Evolutionary conservation across 1,139 yeast species (phyloP).

Genomic region (Protomyces gravidus): DNA sequence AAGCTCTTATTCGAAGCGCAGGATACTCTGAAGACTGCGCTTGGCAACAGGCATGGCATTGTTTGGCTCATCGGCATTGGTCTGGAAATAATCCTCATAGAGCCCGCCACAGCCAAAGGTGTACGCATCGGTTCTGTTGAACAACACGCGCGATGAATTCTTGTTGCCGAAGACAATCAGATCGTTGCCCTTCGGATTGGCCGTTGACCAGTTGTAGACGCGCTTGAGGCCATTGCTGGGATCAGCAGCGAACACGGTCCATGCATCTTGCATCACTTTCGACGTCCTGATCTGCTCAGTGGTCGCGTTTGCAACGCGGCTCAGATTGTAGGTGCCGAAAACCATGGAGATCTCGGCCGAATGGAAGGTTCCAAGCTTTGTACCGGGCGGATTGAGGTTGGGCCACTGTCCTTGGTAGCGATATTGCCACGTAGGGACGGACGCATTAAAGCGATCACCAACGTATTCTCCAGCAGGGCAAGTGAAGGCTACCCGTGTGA

Average conservation of each 20-base stretch:
- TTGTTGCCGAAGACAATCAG: neutral
- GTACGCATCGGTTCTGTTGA: neutral
- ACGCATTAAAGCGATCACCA: slow-evolving; percentile 4
- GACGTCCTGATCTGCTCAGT: slow-evolving; percentile 5
- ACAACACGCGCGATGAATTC: neutral
- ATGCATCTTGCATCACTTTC: slow-evolving; percentile 16
- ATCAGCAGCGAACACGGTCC: slow-evolving; percentile 21
- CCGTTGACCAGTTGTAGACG: neutral
- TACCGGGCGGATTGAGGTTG: neutral
- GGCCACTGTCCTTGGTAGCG: slow-evolving; percentile 22
- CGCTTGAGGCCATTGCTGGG: slow-evolving; percentile 9
- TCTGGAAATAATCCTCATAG: neutral
- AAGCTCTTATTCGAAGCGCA: neutral
- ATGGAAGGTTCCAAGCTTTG: slow-evolving; percentile 16
- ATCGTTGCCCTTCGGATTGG: neutral
- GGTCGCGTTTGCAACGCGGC: slow-evolving; percentile 5
- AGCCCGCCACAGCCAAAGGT: neutral
- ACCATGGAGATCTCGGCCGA: slow-evolving; percentile 19
- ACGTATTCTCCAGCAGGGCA: slow-evolving; percentile 23
- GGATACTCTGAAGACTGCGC: neutral
- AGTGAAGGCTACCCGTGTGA: slow-evolving; percentile 14
- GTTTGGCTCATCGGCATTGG: neutral
- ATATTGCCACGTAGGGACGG: slow-evolving; percentile 24
- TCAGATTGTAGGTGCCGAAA: slow-evolving; percentile 23
- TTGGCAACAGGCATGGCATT: neutral